Base-by-base conservation (phyloP, 1,284 basidiomycete species). In the Ceratobasidium sp. region DNA sequence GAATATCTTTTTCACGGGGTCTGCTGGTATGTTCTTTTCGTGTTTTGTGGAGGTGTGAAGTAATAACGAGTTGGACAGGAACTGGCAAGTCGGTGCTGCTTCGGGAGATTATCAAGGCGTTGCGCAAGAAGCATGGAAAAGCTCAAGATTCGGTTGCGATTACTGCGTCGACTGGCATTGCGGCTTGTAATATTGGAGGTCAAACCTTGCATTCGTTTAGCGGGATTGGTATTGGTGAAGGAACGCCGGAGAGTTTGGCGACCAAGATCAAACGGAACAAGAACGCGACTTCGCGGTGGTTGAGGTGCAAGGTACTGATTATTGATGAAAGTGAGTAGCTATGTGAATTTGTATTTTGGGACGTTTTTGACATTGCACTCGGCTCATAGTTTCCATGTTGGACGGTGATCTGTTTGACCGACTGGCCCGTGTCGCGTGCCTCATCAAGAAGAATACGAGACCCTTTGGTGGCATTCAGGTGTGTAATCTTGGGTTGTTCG, bases 1-100 rank as follows among this genome's bases (percentile, higher is more conserved):
- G 71, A 97, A 90, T 79, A 81, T 98, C n/a, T 99, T 99, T 80
- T 99, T 98, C 83, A 99, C 97, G 0, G 97, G 98, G 29, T 96
- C 93, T 84, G 97, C 95, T 75, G 95, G 95, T 96, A 78, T 79
- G 91, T 84, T 34, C 48, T 6, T 34, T 41, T 29, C 8, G 1
- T 37, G 2, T 16, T 29, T 9, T 31, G 9, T 19, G 19, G n/a
- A 14, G 19, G 11, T 39, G 22, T 19, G 46, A 16, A 11, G 41
- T 16, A 24, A 14, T 39, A 11, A 46, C 6, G 41, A 2, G 24
- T 19, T 16, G 39, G 37, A 13, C 27, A 87, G 88, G 88, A 39
- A 88, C 88, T 0, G 88, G 88, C 37, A 89, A 89, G 77, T 88
- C 87, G 0, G 82, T 88, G 46, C 81, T 90, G 13, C 79, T 88